phyloP scores from a whole-genome alignment of 495 filamentous ascomycete genomes.

The Penicillium malachiteum region DNA sequence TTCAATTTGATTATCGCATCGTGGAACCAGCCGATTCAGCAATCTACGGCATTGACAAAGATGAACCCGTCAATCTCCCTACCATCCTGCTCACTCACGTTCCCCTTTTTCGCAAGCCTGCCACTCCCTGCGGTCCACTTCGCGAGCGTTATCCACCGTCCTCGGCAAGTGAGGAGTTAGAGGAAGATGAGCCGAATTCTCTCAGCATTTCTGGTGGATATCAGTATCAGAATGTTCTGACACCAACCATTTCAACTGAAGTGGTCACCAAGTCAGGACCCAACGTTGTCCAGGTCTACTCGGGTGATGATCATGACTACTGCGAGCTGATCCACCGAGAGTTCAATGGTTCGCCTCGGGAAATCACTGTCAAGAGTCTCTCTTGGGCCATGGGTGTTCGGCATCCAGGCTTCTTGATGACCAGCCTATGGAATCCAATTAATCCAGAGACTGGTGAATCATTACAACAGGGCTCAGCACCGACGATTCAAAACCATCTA shows the following conservation, averaged over 20 bases:
- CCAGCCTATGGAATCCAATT: conserved; percentile 90
- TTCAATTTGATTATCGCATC: conserved; percentile 50
- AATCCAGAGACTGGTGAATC: conserved; percentile 59
- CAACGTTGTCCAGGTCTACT: conserved; percentile 73
- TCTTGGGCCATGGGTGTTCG: conserved; percentile 97
- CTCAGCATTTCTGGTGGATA: conserved; percentile 75
- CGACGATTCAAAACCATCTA: conserved; percentile 81
- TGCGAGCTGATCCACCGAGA: conserved; percentile 80
- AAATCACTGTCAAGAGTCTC: conserved; percentile 92
- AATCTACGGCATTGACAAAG: conserved; percentile 22
- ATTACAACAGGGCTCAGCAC: conserved; percentile 33
- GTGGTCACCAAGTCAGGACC: conserved; percentile 72
- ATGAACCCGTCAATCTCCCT: conserved; percentile 57
- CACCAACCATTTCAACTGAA: conserved; percentile 65
- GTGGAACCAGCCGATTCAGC: conserved; percentile 27
- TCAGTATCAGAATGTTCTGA: conserved; percentile 96
- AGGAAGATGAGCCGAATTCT: conserved; percentile 74
- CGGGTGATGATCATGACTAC: conserved; percentile 98
- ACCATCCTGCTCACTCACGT: conserved; percentile 88
- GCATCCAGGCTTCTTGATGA: conserved; percentile 80
- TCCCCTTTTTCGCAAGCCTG: conserved; percentile 75
- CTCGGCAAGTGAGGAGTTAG: conserved; percentile 51
- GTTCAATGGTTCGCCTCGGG: conserved; percentile 65
- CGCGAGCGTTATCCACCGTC: conserved; percentile 78
- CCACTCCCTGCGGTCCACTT: conserved; percentile 87